Evolutionary conservation across 192 early-diverging fungal species (phyloP).

Genomic region (Spinellus fusiger): DNA sequence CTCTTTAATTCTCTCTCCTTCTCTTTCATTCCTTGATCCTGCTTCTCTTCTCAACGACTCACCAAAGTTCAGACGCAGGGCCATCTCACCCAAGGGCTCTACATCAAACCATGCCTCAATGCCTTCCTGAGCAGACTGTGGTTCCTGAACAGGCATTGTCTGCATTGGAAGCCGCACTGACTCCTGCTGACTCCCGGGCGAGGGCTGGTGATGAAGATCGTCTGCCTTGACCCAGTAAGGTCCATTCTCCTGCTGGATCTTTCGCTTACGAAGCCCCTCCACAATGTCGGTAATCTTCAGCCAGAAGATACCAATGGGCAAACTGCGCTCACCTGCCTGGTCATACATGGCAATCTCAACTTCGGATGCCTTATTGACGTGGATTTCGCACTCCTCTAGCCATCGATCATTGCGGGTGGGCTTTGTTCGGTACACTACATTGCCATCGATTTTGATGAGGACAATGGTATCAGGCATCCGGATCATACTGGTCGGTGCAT

Average conservation of each 20-base stretch:
- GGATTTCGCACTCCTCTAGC: slow-evolving; percentile 82
- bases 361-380: slow-evolving; percentile 86
- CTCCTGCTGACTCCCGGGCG: background rate
- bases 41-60: too few relatives aligned
- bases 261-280: slow-evolving; percentile 73
- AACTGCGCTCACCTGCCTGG: slow-evolving; percentile 60
- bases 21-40: too few relatives aligned
- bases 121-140: slow-evolving; percentile 36
- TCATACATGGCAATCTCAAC: slow-evolving; percentile 91
- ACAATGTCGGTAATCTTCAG: slow-evolving; percentile 90
- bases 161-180: background rate
- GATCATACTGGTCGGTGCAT: slow-evolving; percentile 50
- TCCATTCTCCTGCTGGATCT: slow-evolving; percentile 58
- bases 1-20: too few relatives aligned
- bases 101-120: slow-evolving; percentile 85
- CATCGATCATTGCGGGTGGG: slow-evolving; percentile 64
- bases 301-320: slow-evolving; percentile 85
- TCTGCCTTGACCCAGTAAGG: slow-evolving; percentile 49
- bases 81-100: slow-evolving; percentile 89
- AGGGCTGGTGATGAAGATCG: slow-evolving; percentile 16
- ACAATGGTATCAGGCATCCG: slow-evolving; percentile 64
- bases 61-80: slow-evolving; percentile 82
- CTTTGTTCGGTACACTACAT: slow-evolving; percentile 66
- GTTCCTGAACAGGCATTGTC: background rate
- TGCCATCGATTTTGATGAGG: slow-evolving; percentile 81